Conservation (phyloP, 176 grass and related monocot genomes). For the Dendrocalamus sinicus region DNA sequence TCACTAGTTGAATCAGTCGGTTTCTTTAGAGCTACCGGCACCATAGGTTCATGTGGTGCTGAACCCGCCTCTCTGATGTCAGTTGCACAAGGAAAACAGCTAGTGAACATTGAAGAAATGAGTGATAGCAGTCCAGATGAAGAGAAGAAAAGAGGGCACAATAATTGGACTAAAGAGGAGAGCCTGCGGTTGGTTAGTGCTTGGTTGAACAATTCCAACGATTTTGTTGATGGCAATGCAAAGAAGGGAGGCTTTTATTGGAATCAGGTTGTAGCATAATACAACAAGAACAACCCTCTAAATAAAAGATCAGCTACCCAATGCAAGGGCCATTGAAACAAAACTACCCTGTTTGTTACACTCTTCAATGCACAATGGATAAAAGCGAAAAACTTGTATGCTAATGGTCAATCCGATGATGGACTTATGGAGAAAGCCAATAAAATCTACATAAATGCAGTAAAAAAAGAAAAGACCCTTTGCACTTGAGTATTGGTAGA, state of each 20-base stretch:
- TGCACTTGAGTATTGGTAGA: not conserved
- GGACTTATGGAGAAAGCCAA: not conserved
- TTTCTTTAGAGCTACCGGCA: no score
- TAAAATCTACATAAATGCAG: not conserved
- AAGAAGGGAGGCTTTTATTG: not conserved
- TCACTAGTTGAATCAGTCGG: no score
- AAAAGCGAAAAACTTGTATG: not conserved
- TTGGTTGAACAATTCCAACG: not conserved
- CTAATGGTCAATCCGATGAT: not conserved
- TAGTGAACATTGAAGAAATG: no score
- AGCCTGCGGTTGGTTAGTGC: not conserved
- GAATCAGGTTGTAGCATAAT: not conserved
- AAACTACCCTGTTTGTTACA: not conserved
- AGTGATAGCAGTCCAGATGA: no score
- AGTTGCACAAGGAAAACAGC: no score
- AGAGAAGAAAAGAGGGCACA: no score
- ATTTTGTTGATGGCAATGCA: not conserved
- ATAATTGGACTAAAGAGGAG: no score
- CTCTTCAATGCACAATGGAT: not conserved
- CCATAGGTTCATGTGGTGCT: no score
- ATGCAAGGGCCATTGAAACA: not conserved
- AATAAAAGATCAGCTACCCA: not conserved
- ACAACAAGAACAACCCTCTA: not conserved
- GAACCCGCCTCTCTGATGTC: no score
- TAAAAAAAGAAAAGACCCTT: not conserved